phyloP scores from a whole-genome alignment of 345 rosid species.

The Kandelia obovata region DNA sequence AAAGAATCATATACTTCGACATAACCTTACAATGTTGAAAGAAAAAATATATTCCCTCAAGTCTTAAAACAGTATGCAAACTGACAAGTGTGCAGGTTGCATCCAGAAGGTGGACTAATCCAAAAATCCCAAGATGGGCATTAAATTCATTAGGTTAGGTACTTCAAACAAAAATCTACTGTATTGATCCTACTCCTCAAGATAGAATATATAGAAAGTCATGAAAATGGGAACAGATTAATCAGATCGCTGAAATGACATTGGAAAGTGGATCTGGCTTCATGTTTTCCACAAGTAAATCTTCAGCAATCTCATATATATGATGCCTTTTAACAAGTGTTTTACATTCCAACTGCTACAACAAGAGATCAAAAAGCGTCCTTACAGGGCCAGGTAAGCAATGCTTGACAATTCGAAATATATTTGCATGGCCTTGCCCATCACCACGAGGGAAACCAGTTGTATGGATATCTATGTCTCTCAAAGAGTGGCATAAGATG shows the following conservation, averaged over 20 bases:
- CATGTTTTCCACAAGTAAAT: too few relatives aligned
- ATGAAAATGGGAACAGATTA: background rate
- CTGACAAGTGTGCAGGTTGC: background rate
- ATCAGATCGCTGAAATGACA: conserved; percentile 5
- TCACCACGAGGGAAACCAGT: conserved; percentile 86
- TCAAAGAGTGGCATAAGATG: conserved; percentile 75
- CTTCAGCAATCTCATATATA: too few relatives aligned
- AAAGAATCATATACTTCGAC: background rate
- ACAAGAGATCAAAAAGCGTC: conserved; percentile 14
- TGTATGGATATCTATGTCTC: conserved; percentile 76
- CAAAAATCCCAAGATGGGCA: conserved; percentile 1
- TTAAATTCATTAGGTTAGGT: conserved; percentile 11
- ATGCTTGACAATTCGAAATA: conserved; percentile 86
- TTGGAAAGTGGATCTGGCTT: background rate
- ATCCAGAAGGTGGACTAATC: background rate
- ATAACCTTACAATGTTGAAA: background rate
- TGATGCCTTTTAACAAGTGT: too few relatives aligned
- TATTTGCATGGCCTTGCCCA: conserved; percentile 76
- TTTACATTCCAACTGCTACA: conserved; percentile 12
- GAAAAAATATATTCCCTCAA: too few relatives aligned
- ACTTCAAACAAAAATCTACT: background rate
- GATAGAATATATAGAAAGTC: conserved; percentile 1
- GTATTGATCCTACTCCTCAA: conserved; percentile 1
- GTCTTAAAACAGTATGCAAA: conserved; percentile 2
- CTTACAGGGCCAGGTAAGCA: conserved; percentile 98